Evolutionary conservation across 2,329 filamentous ascomycete species (phyloP), one percentile per base, ranked within the genome.

Genomic region (Botrytis fabae): DNA sequence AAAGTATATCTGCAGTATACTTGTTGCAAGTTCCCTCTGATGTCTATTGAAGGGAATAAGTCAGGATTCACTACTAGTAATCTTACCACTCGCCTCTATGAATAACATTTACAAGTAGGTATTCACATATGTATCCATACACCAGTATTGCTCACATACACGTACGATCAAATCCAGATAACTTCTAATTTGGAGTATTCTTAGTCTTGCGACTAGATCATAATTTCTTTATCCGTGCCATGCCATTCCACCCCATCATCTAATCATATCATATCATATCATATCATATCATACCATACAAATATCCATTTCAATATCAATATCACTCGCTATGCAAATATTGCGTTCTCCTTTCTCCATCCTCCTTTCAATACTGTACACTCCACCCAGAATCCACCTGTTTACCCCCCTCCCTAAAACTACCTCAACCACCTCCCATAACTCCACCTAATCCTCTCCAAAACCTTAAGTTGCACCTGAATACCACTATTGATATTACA

Each of bases 371-470:
- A 48, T 73, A 44, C 54, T 70, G 61, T 69, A 64, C 65, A 57
- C 25, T 54, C 25, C 25, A 16, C 25, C 25, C 12, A 54, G 12
- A 54, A 16, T 54, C 48, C 12, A 7, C 35, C 18, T 48, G 14
- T 40, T n/a, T 28, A 20, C 38, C 12, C 25, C 48, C 48, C 7
- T 54, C 48, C 10, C 35, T 4, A n/a, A 20, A 42, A 38, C 65
- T 72, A 80, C 73, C 73, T 75, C 70, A 93, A 80, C 92, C 92
- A 98, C 80, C 91, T 91, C 2, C 89, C 89, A 84, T 98, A 98
- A 6, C 92, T 92, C 95, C 96, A 98, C 75, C 93, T 87, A 77
- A 98, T 94, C 74, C 96, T 88, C 78, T 95, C 90, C 71, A 97
- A 84, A 61, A 95, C 92, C 80, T 89, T 91, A 74, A 91, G 86